These are phyloP conservation scores for Petunia secreta DNA, from an alignment of 257 asterid species.

Conservation along the genomic window DNA sequence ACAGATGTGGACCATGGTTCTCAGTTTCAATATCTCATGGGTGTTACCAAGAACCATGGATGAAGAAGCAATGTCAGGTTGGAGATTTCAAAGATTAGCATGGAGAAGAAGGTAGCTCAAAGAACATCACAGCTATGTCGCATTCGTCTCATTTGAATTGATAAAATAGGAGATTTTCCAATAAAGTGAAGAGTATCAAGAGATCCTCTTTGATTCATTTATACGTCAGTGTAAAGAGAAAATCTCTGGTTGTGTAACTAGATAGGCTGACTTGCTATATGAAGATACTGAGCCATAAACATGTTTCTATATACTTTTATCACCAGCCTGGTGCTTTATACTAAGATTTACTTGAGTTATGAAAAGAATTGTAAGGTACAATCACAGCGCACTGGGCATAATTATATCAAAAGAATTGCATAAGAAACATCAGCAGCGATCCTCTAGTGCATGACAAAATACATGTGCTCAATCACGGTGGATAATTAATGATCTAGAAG, in stretches of 20 bases:
- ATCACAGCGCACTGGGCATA: not conserved
- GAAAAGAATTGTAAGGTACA: not conserved
- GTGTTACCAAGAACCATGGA: not conserved
- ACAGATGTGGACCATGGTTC: conserved; percentile 3
- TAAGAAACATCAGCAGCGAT: not conserved
- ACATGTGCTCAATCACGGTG: not conserved
- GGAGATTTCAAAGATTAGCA: not conserved
- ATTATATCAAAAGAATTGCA: not conserved
- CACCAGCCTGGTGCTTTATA: not conserved
- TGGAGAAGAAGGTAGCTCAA: not conserved
- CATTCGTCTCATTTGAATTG: not conserved
- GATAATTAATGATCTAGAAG: not conserved
- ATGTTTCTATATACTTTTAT: not conserved
- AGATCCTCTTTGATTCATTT: not conserved
- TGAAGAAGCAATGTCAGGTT: not conserved
- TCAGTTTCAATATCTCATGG: not conserved
- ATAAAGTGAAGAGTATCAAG: not conserved
- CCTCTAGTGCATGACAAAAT: not conserved
- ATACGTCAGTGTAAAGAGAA: not conserved
- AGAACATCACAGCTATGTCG: not conserved
- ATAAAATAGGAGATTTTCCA: not conserved
- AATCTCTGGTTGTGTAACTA: not conserved
- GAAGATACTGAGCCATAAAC: not conserved
- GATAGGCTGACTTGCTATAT: not conserved
- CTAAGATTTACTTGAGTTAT: not conserved